Percentiles rank a stretch among this genome's conserved stretches.
Evolutionary conservation across 495 filamentous ascomycete species (phyloP).

Genomic region (Darksidea phi): DNA sequence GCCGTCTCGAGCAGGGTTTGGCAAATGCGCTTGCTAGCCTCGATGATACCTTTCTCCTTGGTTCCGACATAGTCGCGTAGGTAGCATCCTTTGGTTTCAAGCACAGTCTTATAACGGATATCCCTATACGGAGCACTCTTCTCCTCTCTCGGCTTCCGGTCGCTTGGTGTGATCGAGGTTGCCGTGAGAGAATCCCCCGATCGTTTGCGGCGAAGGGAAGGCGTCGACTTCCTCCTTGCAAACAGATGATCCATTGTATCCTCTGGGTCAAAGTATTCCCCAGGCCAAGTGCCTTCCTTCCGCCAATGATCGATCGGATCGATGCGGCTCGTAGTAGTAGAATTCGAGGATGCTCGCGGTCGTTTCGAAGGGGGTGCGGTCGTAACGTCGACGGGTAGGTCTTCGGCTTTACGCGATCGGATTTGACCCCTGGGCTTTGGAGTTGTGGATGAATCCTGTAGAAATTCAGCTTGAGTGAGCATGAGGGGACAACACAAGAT

Average conservation of each 20-base stretch:
- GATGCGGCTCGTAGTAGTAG: not conserved
- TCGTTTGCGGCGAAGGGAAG: constrained; percentile 42
- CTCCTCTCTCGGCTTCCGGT: constrained; percentile 44
- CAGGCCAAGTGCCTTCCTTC: constrained; percentile 11
- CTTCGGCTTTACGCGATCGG: constrained; percentile 5
- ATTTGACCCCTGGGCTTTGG: constrained; percentile 4
- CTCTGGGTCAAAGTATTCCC: constrained; percentile 10
- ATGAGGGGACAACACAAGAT: not conserved
- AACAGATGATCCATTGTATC: constrained; percentile 6
- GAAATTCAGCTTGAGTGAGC: constrained; percentile 11
- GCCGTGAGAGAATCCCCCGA: constrained; percentile 38
- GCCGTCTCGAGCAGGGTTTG: constrained; percentile 18
- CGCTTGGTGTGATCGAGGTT: constrained; percentile 44
- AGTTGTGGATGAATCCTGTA: not conserved
- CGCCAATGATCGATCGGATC: constrained; percentile 14
- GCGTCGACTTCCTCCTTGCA: constrained; percentile 42
- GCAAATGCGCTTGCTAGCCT: constrained; percentile 25
- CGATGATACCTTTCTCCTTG: constrained; percentile 11
- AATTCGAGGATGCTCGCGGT: constrained; percentile 9
- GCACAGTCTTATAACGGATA: constrained; percentile 25
- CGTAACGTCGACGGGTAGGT: not conserved
- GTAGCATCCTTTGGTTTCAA: constrained; percentile 23
- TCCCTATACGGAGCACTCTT: constrained; percentile 47
- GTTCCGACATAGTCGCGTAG: constrained; percentile 21
- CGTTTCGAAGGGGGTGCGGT: constrained; percentile 8